These are phyloP conservation scores for Lasiodiplodia gonubiensis DNA, from an alignment of 2,329 filamentous ascomycete species.

Conservation along the genomic window DNA sequence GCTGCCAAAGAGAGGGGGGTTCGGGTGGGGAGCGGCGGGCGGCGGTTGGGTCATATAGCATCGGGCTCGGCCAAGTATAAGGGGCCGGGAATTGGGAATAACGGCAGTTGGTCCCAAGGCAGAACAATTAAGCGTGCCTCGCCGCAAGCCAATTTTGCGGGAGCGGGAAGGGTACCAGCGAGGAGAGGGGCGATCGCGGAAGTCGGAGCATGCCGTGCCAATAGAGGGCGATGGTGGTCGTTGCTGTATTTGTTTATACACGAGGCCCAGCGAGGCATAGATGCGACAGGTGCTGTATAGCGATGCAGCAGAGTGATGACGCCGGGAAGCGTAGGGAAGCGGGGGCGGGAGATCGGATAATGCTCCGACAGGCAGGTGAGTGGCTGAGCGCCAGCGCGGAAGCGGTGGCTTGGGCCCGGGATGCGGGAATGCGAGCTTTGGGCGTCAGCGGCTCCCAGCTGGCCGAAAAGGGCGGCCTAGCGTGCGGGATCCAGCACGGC, in stretches of 20 bases:
- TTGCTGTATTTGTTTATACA: constrained; percentile 18
- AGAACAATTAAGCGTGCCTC: neutral
- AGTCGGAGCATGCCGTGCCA: constrained; percentile 3
- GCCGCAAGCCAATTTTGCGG: constrained; percentile 24
- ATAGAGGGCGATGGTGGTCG: neutral
- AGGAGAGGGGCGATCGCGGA: neutral
- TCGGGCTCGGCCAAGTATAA: constrained; percentile 14
- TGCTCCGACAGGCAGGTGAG: constrained; percentile 13
- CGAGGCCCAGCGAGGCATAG: neutral
- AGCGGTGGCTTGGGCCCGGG: constrained; percentile 7
- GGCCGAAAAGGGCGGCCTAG: constrained; percentile 13
- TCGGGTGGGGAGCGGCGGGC: neutral
- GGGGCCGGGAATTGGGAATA: neutral
- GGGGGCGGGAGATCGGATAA: constrained; percentile 20
- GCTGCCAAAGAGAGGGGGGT: neutral
- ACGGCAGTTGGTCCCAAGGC: neutral
- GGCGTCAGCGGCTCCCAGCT: constrained; percentile 4
- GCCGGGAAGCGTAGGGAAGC: constrained; percentile 4
- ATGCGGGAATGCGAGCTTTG: constrained; percentile 12
- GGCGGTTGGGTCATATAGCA: constrained; percentile 1
- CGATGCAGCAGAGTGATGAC: constrained; percentile 10
- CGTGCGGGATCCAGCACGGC: constrained; percentile 9
- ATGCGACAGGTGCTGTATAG: constrained; percentile 10
- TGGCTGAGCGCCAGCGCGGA: constrained; percentile 23
- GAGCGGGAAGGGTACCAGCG: constrained; percentile 23